Base-by-base conservation (phyloP, 441 rosid genomes). In the Corymbia citriodora region DNA sequence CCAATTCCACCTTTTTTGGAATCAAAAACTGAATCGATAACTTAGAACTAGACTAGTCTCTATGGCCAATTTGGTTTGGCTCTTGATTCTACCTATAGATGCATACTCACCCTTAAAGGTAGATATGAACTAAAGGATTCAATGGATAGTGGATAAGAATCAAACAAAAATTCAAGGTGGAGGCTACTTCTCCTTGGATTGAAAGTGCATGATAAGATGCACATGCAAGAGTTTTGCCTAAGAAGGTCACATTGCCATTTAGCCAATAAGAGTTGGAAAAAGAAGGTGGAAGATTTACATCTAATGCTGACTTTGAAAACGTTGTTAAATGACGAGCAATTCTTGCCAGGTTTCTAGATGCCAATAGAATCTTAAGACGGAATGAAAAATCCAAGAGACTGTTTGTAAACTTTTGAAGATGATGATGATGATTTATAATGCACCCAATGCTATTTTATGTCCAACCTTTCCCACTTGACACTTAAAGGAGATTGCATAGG, bases 61-160 rank as follows among this genome's bases (percentile, higher is more conserved):
- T 25, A 25, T 3, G 3, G 65, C 14, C 0, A 4, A 59, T 59
- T 59, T 0, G 0, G 3, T 59, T 59, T 10, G 65, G 25, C 0
- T 25, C 29, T 59, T 13, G 25, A 59, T 59, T 10, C 65, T 25
- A 25, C n/a, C 10, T 6, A 23, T 2, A 6, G 65, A 59, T 0
- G 29, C 1, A 25, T 59, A 3, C 65, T 10, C 1, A 59, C 25
- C 7, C 25, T 23, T 59, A 59, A 36, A 10, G 82, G 25, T 36
- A 72, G 82, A 72, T 36, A 19, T 33, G 9, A 72, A 11, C 49
- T 36, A 36, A 11, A 72, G 1, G 19, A 36, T 36, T 5, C 1
- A 72, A 72, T 8, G 1, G 13, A 31, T 9, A 45, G 8, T 2
- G 3, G 11, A 70, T 17, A 2, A 70, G 13, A 9, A 70, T 31